Evolutionary conservation across 345 rosid genomes (phyloP), one percentile per base, ranked within the genome.

Genomic region (Moricandia arvensis): DNA sequence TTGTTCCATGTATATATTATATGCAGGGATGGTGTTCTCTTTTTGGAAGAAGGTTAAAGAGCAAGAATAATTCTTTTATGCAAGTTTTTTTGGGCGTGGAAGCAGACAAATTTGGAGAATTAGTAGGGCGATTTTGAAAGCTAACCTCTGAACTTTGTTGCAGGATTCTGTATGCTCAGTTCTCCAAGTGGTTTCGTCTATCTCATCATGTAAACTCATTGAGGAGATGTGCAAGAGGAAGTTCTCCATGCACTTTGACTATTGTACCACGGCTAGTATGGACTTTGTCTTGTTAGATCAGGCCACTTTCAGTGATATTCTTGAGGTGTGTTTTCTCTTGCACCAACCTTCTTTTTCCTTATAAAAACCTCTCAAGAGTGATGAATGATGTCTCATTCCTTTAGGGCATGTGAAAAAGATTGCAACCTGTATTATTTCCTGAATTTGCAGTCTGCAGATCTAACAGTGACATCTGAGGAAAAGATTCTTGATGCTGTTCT

Each of bases 1-100:
- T 86, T 71, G 79, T 88, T 89, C 88, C 88, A 75, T 95, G 90
- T 93, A 79, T 88, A 88, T 87, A 88, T 90, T 86, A 88, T 82
- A 85, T 93, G 98, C 98, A 95, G 99, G 98, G 90, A 84, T 83
- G 98, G 96, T 80, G 96, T 89, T 88, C 88, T 88, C 82, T 79
- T 91, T 85, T 62, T 84, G 92, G 97, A 88, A 85, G 95, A 83
- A 77, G 97, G 85, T 91, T 96, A 85, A 75, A 84, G 95, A 77
- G 80, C 98, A 74, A 82, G 82, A 84, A 78, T 87, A 88, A 86
- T 89, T 87, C 86, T 95, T 88, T 94, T 94, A 86, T 91, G 93
- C 86, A 83, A 93, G 86, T 93, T 93, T 87, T 45, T 86, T 81
- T 87, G 87, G 98, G 85, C 88, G 98, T 78, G 70, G 97, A 90